Evolutionary conservation across 2,329 filamentous ascomycete species (phyloP).

Genomic region (Chrysosphaeria jannelii): DNA sequence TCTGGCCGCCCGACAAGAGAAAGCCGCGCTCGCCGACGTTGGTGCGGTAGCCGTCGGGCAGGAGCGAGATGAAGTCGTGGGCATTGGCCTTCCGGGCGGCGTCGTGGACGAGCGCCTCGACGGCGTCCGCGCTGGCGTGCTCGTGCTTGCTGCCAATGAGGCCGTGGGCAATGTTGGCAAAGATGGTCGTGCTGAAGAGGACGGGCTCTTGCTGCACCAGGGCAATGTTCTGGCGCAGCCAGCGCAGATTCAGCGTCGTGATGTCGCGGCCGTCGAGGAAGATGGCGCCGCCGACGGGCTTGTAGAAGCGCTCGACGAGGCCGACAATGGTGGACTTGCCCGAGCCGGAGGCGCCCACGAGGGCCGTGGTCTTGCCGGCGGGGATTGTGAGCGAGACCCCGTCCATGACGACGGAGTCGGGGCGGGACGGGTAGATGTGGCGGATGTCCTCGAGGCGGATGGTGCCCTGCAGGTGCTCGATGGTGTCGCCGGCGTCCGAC

Average conservation of each 20-base stretch:
- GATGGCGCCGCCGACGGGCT: conserved; percentile 53
- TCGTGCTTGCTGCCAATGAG: conserved; percentile 63
- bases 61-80: conserved; percentile 57
- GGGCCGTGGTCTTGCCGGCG: conserved; percentile 69
- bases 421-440: conserved; percentile 82
- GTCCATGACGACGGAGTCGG: conserved; percentile 70
- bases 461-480: conserved; percentile 42
- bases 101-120: conserved; percentile 39
- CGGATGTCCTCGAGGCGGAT: conserved; percentile 61
- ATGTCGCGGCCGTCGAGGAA: conserved; percentile 63
- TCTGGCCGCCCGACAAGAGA: conserved; percentile 76
- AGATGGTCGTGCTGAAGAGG: conserved; percentile 71
- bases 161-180: conserved; percentile 68
- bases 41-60: conserved; percentile 77
- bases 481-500: conserved; percentile 35
- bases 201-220: conserved; percentile 83
- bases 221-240: conserved; percentile 76
- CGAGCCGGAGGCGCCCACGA: conserved; percentile 81
- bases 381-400: conserved; percentile 53
- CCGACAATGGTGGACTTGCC: conserved; percentile 90
- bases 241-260: conserved; percentile 52
- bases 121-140: conserved; percentile 31
- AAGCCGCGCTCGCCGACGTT: conserved; percentile 91
- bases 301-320: conserved; percentile 79
- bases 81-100: conserved; percentile 82